Base-by-base conservation (phyloP, 176 grass and related monocot species). In the Tillandsia leiboldiana region DNA sequence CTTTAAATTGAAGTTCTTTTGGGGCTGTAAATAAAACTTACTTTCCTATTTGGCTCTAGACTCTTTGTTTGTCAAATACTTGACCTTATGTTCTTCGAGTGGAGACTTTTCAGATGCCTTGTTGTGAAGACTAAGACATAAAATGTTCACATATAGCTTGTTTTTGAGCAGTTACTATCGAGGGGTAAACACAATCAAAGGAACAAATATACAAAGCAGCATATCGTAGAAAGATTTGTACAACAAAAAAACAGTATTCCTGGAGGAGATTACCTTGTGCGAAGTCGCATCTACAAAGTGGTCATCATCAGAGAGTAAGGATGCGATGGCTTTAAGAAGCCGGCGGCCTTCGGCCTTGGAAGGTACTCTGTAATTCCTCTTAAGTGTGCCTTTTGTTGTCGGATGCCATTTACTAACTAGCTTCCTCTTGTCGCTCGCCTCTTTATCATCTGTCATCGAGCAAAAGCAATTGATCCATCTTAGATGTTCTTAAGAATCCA, bases 331-430 rank as follows among this genome's bases (percentile, higher is more conserved):
- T 71, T 88, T 90, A 23, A 99, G 89, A 79, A 93, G 59, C 13
- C 85, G 80, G 2, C 77, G 85, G 13, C 94, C 94, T 82, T 93
- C 87, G 70, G 86, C 87, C 10, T 85, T 93, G 65, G 94, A 99
- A 78, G 77, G 73, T 69, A 99, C 84, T 77, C 84, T 86, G 72
- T 90, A 88, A 63, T 82, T 93, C 77, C 94, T 90, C 82, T 84
- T 99, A 11, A 99, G 90, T 22, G 94, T 93, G 64, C 94, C 94
- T 81, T 90, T 99, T 10, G 89, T 86, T 0, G 94, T 99, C 56
- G 94, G 84, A 68, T 66, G 91, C 94, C 94, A 99, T 76, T 99
- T 99, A 66, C 87, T 90, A 61, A 83, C 83, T 33, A 99, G 82
- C 80, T 93, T 99, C 50, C 72, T 71, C 66, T 77, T 85, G 29